Conservation (phyloP, 2,329 filamentous ascomycete genomes). For the Epicoccum nigrum region DNA sequence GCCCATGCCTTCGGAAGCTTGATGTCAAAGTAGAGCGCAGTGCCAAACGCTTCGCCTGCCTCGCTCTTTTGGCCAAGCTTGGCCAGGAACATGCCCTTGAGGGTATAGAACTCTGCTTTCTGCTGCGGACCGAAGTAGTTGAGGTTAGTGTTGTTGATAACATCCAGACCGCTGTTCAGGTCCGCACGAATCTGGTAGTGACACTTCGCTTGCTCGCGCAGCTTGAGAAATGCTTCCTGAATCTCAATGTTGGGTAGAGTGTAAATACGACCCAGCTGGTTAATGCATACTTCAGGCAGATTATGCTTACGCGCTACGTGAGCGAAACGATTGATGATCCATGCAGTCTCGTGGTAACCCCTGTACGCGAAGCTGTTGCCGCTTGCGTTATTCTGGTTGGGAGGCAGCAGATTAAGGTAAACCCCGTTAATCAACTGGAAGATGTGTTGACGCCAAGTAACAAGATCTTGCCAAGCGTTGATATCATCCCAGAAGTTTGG, state of each 20-base stretch:
- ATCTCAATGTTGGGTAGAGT: conserved; percentile 99
- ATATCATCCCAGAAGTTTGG: conserved; percentile 99
- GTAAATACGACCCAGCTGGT: conserved; percentile 95
- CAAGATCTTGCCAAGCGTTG: conserved; percentile 97
- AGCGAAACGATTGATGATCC: conserved; percentile 99
- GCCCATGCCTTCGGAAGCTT: conserved; percentile 97
- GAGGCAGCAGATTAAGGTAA: conserved; percentile 84
- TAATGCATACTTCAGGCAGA: conserved; percentile 96
- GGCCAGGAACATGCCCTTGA: conserved; percentile 99
- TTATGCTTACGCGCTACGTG: conserved; percentile 97
- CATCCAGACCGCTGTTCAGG: conserved; percentile 88
- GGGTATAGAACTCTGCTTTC: conserved; percentile 98
- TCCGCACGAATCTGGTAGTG: conserved; percentile 97
- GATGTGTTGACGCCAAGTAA: conserved; percentile 99
- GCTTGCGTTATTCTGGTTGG: conserved; percentile 74
- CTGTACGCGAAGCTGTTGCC: conserved; percentile 95
- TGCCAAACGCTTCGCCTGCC: conserved; percentile 91
- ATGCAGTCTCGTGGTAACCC: conserved; percentile 97
- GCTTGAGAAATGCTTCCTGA: conserved; percentile 96
- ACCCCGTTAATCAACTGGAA: conserved; percentile 96
- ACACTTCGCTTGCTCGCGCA: conserved; percentile 98
- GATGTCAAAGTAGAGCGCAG: conserved; percentile 94
- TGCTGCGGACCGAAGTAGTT: conserved; percentile 97
- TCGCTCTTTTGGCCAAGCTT: conserved; percentile 90
- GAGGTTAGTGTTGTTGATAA: conserved; percentile 99